These are phyloP conservation scores for Mangifera indica DNA, from an alignment of 345 rosid genomes.

Conservation along the genomic window DNA sequence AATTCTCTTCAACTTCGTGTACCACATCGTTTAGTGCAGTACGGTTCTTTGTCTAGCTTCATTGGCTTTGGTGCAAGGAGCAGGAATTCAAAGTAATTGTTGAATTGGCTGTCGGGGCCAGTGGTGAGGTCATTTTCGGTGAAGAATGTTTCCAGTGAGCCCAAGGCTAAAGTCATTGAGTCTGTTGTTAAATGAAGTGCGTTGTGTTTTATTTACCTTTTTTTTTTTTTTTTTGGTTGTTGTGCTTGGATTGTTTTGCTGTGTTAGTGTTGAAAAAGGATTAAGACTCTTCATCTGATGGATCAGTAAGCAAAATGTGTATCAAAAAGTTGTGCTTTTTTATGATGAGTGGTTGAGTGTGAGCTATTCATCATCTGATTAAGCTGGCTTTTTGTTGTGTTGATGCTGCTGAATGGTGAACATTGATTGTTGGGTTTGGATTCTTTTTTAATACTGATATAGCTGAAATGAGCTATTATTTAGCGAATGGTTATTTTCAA, in stretches of 20 bases:
- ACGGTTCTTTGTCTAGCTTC: constrained; percentile 31
- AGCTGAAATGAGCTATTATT: too few species aligned
- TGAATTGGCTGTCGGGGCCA: constrained; percentile 15
- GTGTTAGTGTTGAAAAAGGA: constrained; percentile 14
- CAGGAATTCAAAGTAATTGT: constrained; percentile 21
- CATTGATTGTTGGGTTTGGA: background rate
- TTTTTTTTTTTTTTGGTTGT: too few species aligned
- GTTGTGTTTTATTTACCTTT: too few species aligned
- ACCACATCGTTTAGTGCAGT: constrained; percentile 6
- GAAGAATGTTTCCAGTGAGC: constrained; percentile 41
- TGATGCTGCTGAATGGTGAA: background rate
- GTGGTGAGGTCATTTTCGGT: constrained; percentile 17
- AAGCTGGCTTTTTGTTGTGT: constrained; percentile 1
- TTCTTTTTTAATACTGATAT: constrained; percentile 11
- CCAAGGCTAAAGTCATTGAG: constrained; percentile 31
- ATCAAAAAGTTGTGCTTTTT: background rate
- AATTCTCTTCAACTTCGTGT: constrained; percentile 17
- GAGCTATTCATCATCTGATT: constrained; percentile 3
- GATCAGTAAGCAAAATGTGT: background rate
- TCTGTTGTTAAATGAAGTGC: constrained; percentile 27
- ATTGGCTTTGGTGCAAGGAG: constrained; percentile 29
- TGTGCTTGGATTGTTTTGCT: constrained; percentile 4
- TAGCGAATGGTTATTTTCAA: too few species aligned
- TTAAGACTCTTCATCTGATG: constrained; percentile 10
- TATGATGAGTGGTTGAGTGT: background rate